Conservation (phyloP, 371 early-diverging fungal genomes). For the Basidiobolus meristosporus region DNA sequence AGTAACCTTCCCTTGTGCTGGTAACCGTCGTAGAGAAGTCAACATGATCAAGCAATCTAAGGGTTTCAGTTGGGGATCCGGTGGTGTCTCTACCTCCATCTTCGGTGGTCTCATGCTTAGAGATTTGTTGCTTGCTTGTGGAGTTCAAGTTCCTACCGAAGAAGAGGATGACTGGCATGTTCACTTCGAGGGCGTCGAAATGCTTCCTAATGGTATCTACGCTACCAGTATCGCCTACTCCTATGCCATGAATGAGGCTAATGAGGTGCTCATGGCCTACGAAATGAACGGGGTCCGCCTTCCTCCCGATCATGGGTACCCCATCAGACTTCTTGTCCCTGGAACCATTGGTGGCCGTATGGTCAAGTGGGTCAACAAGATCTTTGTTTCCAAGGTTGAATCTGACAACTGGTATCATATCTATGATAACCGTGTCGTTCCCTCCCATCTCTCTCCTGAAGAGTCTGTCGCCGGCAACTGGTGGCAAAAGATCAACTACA, state of each 20-base stretch:
- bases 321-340: constrained; percentile 60
- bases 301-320: constrained; percentile 59
- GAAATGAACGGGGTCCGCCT: constrained; percentile 66
- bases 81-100: constrained; percentile 51
- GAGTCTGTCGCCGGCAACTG: constrained; percentile 21
- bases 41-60: constrained; percentile 47
- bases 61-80: constrained; percentile 50
- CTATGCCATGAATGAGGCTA: constrained; percentile 38
- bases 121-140: constrained; percentile 35
- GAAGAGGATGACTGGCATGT: constrained; percentile 28
- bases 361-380: constrained; percentile 54
- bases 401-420: constrained; percentile 50
- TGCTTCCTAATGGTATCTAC: constrained; percentile 40
- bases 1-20: constrained; percentile 60
- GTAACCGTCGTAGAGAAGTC: constrained; percentile 65
- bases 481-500: constrained; percentile 34
- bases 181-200: constrained; percentile 44
- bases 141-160: constrained; percentile 12
- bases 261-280: constrained; percentile 58
- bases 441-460: constrained; percentile 22
- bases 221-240: constrained; percentile 55
- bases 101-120: constrained; percentile 65
- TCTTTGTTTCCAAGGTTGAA: constrained; percentile 36
- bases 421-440: constrained; percentile 67
- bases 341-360: constrained; percentile 73